Percentiles rank a stretch among this genome's conserved stretches.
phyloP scores from a whole-genome alignment of 441 rosid genomes.

The Gossypium davidsonii region DNA sequence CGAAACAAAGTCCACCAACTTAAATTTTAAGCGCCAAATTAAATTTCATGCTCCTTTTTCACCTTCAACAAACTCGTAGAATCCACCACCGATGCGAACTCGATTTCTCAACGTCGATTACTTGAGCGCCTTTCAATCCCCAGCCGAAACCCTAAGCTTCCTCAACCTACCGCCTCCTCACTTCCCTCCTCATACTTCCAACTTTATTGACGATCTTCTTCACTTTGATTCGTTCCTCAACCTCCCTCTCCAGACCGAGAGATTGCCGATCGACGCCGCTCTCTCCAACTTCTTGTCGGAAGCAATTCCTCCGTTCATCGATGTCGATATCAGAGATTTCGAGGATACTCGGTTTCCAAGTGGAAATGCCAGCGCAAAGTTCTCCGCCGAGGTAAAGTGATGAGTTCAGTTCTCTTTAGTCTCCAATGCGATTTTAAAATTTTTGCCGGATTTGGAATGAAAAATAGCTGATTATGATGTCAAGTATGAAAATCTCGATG shows the following conservation, averaged over 20 bases:
- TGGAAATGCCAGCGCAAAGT: conserved; percentile 12
- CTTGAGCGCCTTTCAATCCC: conserved; percentile 41
- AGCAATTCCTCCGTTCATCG: conserved; percentile 45
- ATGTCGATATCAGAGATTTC: conserved; percentile 25
- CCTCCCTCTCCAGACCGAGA: conserved; percentile 27
- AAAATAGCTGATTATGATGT: neutral
- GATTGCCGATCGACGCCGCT: conserved; percentile 43
- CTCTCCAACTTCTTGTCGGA: conserved; percentile 51
- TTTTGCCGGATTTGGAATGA: neutral
- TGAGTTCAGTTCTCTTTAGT: conserved; percentile 5
- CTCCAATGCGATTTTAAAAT: neutral
- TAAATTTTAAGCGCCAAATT: conserved; percentile 31
- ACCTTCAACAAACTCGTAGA: neutral
- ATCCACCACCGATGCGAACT: conserved; percentile 47
- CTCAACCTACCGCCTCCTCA: conserved; percentile 56
- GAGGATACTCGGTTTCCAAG: conserved; percentile 15
- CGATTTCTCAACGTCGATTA: conserved; percentile 61
- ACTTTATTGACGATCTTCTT: conserved; percentile 24
- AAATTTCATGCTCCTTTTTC: conserved; percentile 3
- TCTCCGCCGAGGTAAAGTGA: conserved; percentile 20
- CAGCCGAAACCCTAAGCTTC: conserved; percentile 46
- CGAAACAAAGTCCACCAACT: neutral
- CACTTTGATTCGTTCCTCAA: conserved; percentile 27
- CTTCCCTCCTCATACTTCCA: conserved; percentile 21
- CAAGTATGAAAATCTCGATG: neutral